A percentile compares a stretch with the other conserved stretches of the same genome.
Evolutionary conservation across 1,139 yeast species (phyloP).

Genomic region (Yamadazyma trypodendri): DNA sequence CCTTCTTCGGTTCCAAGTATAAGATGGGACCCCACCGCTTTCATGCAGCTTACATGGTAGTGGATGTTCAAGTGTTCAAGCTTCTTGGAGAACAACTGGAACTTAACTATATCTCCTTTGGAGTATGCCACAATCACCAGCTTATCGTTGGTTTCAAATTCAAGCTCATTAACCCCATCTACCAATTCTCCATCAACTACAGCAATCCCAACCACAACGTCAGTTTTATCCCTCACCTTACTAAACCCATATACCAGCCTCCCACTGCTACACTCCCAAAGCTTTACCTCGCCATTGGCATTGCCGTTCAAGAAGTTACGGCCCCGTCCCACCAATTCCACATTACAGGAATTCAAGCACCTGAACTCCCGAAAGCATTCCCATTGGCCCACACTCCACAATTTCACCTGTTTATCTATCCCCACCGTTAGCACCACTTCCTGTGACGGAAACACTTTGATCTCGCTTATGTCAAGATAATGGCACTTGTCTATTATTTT

Average conservation of each 20-base stretch:
- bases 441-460: constrained; percentile 57
- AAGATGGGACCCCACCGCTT: constrained; percentile 15
- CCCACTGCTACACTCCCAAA: constrained; percentile 73
- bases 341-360: constrained; percentile 20
- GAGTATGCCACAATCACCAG: constrained; percentile 41
- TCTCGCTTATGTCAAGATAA: constrained; percentile 33
- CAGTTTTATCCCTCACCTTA: constrained; percentile 31
- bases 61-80: constrained; percentile 17
- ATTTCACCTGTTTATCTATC: constrained; percentile 51
- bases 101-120: constrained; percentile 38
- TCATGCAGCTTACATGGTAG: constrained; percentile 15
- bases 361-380: constrained; percentile 48
- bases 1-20: constrained; percentile 26
- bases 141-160: constrained; percentile 29
- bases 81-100: constrained; percentile 18
- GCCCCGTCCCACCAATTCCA: constrained; percentile 57
- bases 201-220: constrained; percentile 26
- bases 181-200: constrained; percentile 6
- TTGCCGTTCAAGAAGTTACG: constrained; percentile 58
- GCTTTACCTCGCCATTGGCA: constrained; percentile 49
- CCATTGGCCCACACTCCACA: constrained; percentile 60
- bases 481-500: constrained; percentile 40
- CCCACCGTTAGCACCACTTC: constrained; percentile 57
- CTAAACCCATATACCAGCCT: constrained; percentile 35
- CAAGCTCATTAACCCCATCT: constrained; percentile 5